Evolutionary conservation across 2,329 filamentous ascomycete genomes (phyloP), one percentile per base, ranked within the genome.

Genomic region (Cladosporium sphaerospermum): DNA sequence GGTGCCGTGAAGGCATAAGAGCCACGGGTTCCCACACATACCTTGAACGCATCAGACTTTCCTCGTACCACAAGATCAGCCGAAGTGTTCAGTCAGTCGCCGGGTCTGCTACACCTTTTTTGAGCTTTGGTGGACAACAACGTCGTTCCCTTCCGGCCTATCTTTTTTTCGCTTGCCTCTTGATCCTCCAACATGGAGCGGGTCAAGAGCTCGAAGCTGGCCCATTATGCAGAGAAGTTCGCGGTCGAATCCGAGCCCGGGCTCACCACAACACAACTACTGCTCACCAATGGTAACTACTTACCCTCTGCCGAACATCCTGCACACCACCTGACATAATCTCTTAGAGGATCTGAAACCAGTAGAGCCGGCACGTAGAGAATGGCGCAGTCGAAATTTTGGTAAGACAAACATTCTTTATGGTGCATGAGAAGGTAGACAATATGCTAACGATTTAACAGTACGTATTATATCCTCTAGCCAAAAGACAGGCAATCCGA

Each of bases 351-450:
- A 64, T 53, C 48, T 62, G 49, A 64, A 65, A 53, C 69, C 83
- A 64, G 89, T 96, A 48, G 89, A 95, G 67, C 83, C 83, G 13
- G 82, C 81, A 58, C 82, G 89, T 54, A 83, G 91, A 52, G 82
- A 88, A 79, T 96, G 91, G 90, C 83, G 84, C 14, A 74, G 86
- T 31, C 89, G 86, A 82, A 95, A 95, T 70, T 96, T 90, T 36
- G 46, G 46, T 49, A 41, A 33, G 46, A 14, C 14, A 7, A 28
- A 28, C 4, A 28, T 28, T 28, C 72, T 68, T 41, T 81, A 79
- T 54, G 73, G 77, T 45, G 75, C 72, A 5, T 61, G 77, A 8
- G 73, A 68, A 7, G 77, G 75, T 65, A 72, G 76, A 62, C 75
- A 78, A 54, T 73, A 79, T 45, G 76, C 75, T 36, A 71, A 79